Evolutionary conservation across 2,329 filamentous ascomycete genomes (phyloP).

Genomic region (Fusarium sterilihyphosum): DNA sequence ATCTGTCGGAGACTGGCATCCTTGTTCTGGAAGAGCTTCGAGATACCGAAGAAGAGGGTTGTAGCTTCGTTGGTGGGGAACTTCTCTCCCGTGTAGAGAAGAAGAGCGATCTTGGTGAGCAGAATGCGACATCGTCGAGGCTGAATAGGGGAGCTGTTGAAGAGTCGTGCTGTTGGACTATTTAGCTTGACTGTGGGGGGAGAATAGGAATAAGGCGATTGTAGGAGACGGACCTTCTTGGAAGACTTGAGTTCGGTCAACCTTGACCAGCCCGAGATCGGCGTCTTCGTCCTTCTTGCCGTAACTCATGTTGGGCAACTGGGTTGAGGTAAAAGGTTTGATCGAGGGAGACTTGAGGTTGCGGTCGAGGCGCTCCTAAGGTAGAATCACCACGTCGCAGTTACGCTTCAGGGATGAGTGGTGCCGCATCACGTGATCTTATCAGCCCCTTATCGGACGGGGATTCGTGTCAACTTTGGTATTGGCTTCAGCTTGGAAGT

Average conservation of each 20-base stretch:
- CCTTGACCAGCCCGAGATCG: constrained; percentile 92
- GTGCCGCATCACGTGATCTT: constrained; percentile 49
- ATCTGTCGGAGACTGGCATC: constrained; percentile 98
- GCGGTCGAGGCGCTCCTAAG: constrained; percentile 42
- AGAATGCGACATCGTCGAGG: constrained; percentile 97
- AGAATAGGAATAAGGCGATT: constrained; percentile 45
- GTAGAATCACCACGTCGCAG: constrained; percentile 54
- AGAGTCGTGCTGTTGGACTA: constrained; percentile 79
- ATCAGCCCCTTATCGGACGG: constrained; percentile 42
- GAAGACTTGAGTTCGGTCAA: constrained; percentile 97
- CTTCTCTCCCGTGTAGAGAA: constrained; percentile 95
- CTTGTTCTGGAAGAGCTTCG: constrained; percentile 99
- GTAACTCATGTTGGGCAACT: constrained; percentile 82
- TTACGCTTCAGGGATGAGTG: constrained; percentile 45
- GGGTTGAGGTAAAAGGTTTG: constrained; percentile 43
- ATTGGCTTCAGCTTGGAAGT: not conserved
- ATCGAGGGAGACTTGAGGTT: constrained; percentile 49
- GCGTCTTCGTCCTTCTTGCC: constrained; percentile 99
- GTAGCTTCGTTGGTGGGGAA: constrained; percentile 98
- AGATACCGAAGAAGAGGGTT: constrained; percentile 98
- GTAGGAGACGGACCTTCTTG: constrained; percentile 82
- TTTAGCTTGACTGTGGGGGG: constrained; percentile 49
- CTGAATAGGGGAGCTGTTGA: constrained; percentile 97
- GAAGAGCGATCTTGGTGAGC: constrained; percentile 94
- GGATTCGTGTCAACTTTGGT: constrained; percentile 43